phyloP scores from a whole-genome alignment of 116 monocot species.

The Trichopus zeylanicus region DNA sequence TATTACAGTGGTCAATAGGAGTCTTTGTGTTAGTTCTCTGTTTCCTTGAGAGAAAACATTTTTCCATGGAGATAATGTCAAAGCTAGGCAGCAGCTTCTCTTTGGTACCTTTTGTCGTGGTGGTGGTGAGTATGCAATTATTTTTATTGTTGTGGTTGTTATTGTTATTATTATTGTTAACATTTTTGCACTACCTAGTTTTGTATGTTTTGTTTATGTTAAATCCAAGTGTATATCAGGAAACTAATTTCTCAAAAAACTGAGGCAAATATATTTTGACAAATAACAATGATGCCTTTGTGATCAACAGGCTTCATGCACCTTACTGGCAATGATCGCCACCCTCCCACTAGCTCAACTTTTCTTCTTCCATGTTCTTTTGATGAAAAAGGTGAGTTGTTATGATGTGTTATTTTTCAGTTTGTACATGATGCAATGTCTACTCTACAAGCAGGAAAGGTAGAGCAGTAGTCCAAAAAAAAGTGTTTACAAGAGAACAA shows the following conservation, averaged over 20 bases:
- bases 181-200: too few relatives aligned
- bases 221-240: too few relatives aligned
- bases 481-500: too few relatives aligned
- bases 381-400: constrained; percentile 66
- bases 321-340: constrained; percentile 74
- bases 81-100: constrained; percentile 95
- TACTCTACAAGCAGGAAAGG: too few relatives aligned
- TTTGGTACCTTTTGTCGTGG: constrained; percentile 57
- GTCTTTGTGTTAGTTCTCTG: constrained; percentile 65
- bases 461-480: too few relatives aligned
- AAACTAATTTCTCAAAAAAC: neutral
- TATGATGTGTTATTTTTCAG: constrained; percentile 2
- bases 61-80: constrained; percentile 47
- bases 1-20: constrained; percentile 72
- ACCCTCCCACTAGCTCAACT: constrained; percentile 83
- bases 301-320: constrained; percentile 60
- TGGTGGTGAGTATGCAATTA: constrained; percentile 90
- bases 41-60: constrained; percentile 49
- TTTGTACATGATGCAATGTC: too few relatives aligned
- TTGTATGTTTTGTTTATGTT: too few relatives aligned
- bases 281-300: constrained; percentile 7
- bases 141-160: too few relatives aligned
- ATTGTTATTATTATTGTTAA: too few relatives aligned
- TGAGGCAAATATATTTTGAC: neutral
- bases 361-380: constrained; percentile 89